Conservation (phyloP, 371 early-diverging fungal species). For the Fennellomyces sp. region DNA sequence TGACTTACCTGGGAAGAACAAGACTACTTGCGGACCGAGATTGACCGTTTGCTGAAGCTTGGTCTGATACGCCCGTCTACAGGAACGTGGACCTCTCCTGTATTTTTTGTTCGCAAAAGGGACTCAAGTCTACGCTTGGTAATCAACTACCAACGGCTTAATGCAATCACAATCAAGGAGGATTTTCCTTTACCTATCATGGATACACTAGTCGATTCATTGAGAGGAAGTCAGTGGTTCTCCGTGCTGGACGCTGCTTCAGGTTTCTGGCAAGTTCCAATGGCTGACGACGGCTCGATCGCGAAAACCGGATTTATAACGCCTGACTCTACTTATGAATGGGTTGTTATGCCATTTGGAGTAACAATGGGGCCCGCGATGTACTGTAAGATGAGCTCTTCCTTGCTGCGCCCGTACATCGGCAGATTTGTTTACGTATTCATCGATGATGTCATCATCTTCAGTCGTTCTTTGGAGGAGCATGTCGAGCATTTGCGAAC, state of each 20-base stretch:
- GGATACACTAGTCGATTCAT: slow-evolving; percentile 23
- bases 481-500: slow-evolving; percentile 33
- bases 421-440: slow-evolving; percentile 33
- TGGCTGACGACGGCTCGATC: slow-evolving; percentile 4
- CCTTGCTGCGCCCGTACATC: not conserved
- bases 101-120: slow-evolving; percentile 51
- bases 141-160: slow-evolving; percentile 50
- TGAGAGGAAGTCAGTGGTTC: slow-evolving; percentile 29
- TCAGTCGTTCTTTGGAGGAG: slow-evolving; percentile 28
- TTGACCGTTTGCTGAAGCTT: slow-evolving; percentile 15
- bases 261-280: slow-evolving; percentile 47
- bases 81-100: slow-evolving; percentile 35
- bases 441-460: slow-evolving; percentile 54
- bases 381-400: slow-evolving; percentile 25
- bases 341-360: slow-evolving; percentile 53
- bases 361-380: slow-evolving; percentile 39
- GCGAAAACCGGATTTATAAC: slow-evolving; percentile 44
- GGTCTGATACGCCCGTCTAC: slow-evolving; percentile 13
- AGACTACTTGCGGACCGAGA: not conserved
- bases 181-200: slow-evolving; percentile 38
- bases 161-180: slow-evolving; percentile 35
- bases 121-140: slow-evolving; percentile 40
- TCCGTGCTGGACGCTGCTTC: slow-evolving; percentile 35
- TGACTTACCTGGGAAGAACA: slow-evolving; percentile 19
- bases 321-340: slow-evolving; percentile 45